phyloP scores from a whole-genome alignment of 768 basidiomycete genomes.

The Macrolepiota albuminosa region DNA sequence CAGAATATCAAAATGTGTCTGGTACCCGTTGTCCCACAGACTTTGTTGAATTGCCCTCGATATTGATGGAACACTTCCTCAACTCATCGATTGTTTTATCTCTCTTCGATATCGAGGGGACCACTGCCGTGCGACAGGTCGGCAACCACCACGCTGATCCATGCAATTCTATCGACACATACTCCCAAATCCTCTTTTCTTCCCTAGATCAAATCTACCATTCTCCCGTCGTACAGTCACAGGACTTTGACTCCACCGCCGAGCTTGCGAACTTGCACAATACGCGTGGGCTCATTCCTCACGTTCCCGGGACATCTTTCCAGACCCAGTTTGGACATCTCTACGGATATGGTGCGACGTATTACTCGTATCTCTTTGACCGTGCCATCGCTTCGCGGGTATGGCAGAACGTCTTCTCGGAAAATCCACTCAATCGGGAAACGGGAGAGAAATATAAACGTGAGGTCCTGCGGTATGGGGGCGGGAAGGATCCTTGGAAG shows the following conservation, averaged over 20 bases:
- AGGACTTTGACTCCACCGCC: constrained; percentile 69
- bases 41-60: constrained; percentile 96
- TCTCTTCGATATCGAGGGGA: constrained; percentile 60
- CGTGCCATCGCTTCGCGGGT: constrained; percentile 93
- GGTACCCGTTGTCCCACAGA: constrained; percentile 98
- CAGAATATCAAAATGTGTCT: constrained; percentile 96
- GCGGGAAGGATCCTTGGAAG: constrained; percentile 90
- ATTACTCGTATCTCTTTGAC: constrained; percentile 97
- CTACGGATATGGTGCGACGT: constrained; percentile 95
- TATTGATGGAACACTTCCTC: constrained; percentile 98
- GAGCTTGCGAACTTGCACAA: constrained; percentile 59
- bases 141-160: constrained; percentile 74
- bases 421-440: constrained; percentile 62
- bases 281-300: constrained; percentile 73
- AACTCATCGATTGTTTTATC: constrained; percentile 79
- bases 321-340: constrained; percentile 96
- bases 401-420: constrained; percentile 71
- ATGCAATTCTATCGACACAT: constrained; percentile 81
- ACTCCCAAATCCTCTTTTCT: constrained; percentile 87
- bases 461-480: constrained; percentile 76
- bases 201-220: constrained; percentile 89
- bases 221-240: constrained; percentile 51
- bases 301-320: constrained; percentile 82
- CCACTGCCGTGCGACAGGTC: constrained; percentile 38
- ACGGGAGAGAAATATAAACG: constrained; percentile 79